Base-by-base conservation (phyloP, 441 rosid genomes). In the Isatis lusitanica region DNA sequence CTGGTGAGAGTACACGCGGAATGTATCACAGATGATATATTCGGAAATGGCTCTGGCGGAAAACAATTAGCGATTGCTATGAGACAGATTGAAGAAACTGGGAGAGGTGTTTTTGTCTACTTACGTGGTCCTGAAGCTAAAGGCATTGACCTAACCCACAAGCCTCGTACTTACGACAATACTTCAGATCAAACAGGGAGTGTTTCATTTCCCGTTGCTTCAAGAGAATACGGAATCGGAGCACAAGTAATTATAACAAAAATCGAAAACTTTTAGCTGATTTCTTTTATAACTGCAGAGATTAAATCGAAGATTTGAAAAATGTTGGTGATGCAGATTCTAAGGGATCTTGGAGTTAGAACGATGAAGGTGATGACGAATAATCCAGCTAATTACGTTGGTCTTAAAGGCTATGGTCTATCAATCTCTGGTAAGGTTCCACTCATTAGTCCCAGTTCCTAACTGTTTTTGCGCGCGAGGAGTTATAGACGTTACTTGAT, bases 361-460 rank as follows among this genome's bases (percentile, higher is more conserved):
- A 83, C 92, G 2, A 89, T 93, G 94, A 87, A 59, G 71, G 77
- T 93, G 78, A 91, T 89, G 96, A 93, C 98, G 9, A 91, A 93
- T 79, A 91, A 89, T 73, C 91, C 94, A 18, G 83, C 89, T 33
- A 85, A 86, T 66, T 89, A 91, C 53, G 81, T 83, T 56, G 96
- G 96, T 35, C 97, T 93, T 74, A 93, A 91, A 78, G 96, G 94
- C 35, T 93, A 91, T 63, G 98, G 94, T 52, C 79, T 93, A 69
- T 83, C 94, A 10, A 81, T 91, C 52, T 73, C 90, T 4, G 97
- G 92, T 52, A 87, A 94, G 72, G 92, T 87, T 62, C 93, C 98
- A 1, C 81, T 88, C 28, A 9, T 83, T 64, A 81, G 79, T 3
- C 86, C 88, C 0, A 71, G 78, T 47, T 83, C 86, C 1, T 21